A percentile compares a stretch with the other conserved stretches of the same genome.
phyloP scores from a whole-genome alignment of 805 yeast species.

The Ogataea henricii region DNA sequence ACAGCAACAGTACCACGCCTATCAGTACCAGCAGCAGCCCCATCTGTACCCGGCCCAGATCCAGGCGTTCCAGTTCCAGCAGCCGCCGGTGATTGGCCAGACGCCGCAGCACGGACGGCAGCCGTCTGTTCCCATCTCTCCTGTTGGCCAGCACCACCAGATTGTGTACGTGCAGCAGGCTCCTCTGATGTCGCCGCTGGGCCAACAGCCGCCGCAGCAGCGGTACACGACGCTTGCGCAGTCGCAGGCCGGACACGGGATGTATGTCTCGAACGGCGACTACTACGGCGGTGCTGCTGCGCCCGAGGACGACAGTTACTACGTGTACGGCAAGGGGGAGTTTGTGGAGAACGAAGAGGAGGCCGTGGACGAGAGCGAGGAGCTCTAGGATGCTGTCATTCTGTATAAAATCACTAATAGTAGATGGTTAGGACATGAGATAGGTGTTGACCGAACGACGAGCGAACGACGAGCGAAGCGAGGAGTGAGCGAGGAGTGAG shows the following conservation, averaged over 20 bases:
- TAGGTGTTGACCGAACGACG: too few relatives aligned
- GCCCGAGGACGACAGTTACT: slow-evolving; percentile 8
- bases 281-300: slow-evolving; percentile 6
- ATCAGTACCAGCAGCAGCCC: slow-evolving; percentile 8
- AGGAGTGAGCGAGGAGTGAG: too few relatives aligned
- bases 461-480: neutral
- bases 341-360: slow-evolving; percentile 1
- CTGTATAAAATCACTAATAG: too few relatives aligned
- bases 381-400: neutral
- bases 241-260: slow-evolving; percentile 3
- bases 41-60: neutral
- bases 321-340: slow-evolving; percentile 8
- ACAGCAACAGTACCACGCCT: slow-evolving; percentile 4
- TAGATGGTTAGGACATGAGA: too few relatives aligned
- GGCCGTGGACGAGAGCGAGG: neutral
- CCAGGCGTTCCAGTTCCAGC: slow-evolving; percentile 8
- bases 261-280: slow-evolving; percentile 10
- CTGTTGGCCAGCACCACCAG: slow-evolving; percentile 7
- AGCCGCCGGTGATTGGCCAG: slow-evolving; percentile 8
- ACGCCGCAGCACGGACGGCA: slow-evolving; percentile 5
- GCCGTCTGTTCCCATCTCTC: slow-evolving; percentile 5
- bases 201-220: neutral
- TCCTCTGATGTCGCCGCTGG: neutral
- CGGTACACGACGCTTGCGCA: slow-evolving; percentile 1
- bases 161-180: slow-evolving; percentile 14